phyloP scores from a whole-genome alignment of 1,284 basidiomycete species.

The Heterobasidion irregulare region DNA sequence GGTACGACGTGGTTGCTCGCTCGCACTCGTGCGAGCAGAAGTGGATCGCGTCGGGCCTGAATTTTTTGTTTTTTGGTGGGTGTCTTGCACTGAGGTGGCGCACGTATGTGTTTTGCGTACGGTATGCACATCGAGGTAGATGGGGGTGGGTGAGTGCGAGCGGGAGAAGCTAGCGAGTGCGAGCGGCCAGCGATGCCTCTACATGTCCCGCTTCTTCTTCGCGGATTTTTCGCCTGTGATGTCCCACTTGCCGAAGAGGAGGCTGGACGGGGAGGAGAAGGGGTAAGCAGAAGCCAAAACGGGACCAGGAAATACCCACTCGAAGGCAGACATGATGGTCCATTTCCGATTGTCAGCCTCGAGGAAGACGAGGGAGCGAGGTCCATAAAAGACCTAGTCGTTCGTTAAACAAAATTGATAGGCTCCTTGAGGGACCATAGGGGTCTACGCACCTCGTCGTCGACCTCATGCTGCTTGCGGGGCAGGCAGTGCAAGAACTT shows the following conservation, averaged over 20 bases:
- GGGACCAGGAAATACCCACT: slow-evolving; percentile 41
- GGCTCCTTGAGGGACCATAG: neutral
- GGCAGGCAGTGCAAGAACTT: slow-evolving; percentile 97
- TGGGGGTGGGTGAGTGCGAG: too few species aligned
- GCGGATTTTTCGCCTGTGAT: slow-evolving; percentile 5
- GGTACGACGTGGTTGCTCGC: too few species aligned
- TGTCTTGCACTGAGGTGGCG: too few species aligned
- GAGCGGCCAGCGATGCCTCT: too few species aligned
- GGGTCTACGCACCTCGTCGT: slow-evolving; percentile 69
- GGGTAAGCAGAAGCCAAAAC: neutral
- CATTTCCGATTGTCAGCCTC: slow-evolving; percentile 87
- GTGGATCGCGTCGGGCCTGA: too few species aligned
- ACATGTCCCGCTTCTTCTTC: too few species aligned
- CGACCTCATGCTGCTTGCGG: slow-evolving; percentile 87
- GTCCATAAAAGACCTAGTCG: slow-evolving; percentile 65
- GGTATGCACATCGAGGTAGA: too few species aligned
- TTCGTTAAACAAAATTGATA: neutral
- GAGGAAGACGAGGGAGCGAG: slow-evolving; percentile 67
- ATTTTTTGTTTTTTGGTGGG: too few species aligned
- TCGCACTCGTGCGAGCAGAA: too few species aligned
- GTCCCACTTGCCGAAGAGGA: slow-evolving; percentile 45
- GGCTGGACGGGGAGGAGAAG: slow-evolving; percentile 18
- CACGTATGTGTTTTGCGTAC: too few species aligned
- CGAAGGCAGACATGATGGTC: slow-evolving; percentile 87
- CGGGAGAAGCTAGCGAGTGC: too few species aligned